Evolutionary conservation across 116 monocot species (phyloP).

Genomic region (Cymodocea nodosa): DNA sequence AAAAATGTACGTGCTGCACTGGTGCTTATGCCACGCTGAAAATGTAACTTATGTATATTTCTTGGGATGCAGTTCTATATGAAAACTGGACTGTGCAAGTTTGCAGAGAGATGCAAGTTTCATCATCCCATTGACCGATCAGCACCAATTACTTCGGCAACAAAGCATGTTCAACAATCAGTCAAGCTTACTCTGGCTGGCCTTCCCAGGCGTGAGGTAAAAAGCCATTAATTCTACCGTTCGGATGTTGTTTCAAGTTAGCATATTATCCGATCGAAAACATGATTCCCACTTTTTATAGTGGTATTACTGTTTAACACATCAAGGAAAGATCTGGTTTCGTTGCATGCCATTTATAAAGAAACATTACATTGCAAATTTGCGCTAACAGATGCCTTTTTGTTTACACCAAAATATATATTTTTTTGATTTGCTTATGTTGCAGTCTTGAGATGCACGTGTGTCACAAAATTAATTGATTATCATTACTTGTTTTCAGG

Average conservation of each 20-base stretch:
- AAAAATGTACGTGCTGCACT: too few relatives aligned
- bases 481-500: conserved; percentile 3
- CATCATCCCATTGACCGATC: conserved; percentile 62
- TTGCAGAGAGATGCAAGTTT: conserved; percentile 67
- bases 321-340: too few relatives aligned
- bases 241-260: too few relatives aligned
- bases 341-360: too few relatives aligned
- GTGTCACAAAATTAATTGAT: too few relatives aligned
- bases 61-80: conserved; percentile 47
- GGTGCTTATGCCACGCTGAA: neutral
- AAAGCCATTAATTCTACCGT: neutral
- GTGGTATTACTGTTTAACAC: too few relatives aligned
- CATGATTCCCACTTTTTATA: too few relatives aligned
- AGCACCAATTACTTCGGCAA: conserved; percentile 12
- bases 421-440: neutral
- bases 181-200: conserved; percentile 79
- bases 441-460: neutral
- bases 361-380: too few relatives aligned
- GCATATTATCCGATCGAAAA: too few relatives aligned
- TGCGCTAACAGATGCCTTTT: too few relatives aligned
- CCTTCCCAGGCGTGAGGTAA: conserved; percentile 85
- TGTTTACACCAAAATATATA: too few relatives aligned
- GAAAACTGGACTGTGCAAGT: conserved; percentile 85
- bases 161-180: conserved; percentile 22
- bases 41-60: neutral